These are phyloP conservation scores for Leptographium flavum DNA, from an alignment of 2,329 filamentous ascomycete species.

Conservation along the genomic window DNA sequence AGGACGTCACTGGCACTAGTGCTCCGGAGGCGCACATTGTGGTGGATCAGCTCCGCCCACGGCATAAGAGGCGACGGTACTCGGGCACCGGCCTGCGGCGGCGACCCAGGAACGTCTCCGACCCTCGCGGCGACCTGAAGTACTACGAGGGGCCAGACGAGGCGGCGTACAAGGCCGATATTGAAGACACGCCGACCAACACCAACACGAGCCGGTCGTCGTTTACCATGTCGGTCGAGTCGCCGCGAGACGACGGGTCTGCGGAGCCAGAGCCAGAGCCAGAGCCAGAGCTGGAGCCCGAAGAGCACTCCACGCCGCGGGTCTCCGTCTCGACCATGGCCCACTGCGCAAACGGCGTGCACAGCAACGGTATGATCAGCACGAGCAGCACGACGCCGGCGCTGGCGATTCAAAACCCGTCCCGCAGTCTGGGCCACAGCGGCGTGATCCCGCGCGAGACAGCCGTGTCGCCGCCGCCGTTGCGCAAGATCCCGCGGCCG, in stretches of 20 bases:
- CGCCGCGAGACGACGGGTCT: not conserved
- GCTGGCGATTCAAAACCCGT: conserved; percentile 6
- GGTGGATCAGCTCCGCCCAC: conserved; percentile 24
- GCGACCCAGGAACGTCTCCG: conserved; percentile 57
- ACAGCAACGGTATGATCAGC: not conserved
- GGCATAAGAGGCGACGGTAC: conserved; percentile 52
- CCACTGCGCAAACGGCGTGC: too few species aligned
- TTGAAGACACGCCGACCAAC: conserved; percentile 24
- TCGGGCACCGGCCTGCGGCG: conserved; percentile 72
- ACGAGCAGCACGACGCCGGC: conserved; percentile 9
- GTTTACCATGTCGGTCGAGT: not conserved
- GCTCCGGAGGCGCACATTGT: conserved; percentile 47
- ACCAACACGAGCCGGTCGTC: conserved; percentile 9
- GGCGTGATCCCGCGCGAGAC: not conserved
- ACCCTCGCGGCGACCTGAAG: conserved; percentile 63
- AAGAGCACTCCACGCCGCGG: not conserved
- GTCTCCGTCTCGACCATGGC: not conserved
- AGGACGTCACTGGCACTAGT: conserved; percentile 48
- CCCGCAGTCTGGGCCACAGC: not conserved
- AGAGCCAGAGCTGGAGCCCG: too few species aligned
- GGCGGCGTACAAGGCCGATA: conserved; percentile 60
- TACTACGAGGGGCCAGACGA: conserved; percentile 87
- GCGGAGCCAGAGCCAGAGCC: too few species aligned
- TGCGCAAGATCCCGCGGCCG: conserved; percentile 39
- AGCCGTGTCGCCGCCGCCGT: conserved; percentile 14